Base-by-base conservation (phyloP, 768 basidiomycete genomes). In the Russula sp. region DNA sequence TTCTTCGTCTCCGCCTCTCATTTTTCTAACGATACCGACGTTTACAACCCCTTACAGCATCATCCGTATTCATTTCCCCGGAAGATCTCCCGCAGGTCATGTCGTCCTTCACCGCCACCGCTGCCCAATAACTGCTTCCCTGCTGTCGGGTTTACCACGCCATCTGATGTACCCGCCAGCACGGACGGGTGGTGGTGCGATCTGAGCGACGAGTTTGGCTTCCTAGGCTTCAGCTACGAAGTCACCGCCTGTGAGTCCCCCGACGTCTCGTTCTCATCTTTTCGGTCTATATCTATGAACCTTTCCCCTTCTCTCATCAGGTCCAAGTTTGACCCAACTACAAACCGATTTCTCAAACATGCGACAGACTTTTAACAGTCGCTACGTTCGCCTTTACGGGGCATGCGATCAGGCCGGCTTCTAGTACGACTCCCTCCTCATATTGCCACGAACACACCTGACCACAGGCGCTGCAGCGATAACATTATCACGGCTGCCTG, bases 201-300 rank as follows among this genome's bases (percentile, higher is more conserved):
- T 59, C 71, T 74, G 40, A 72, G 75, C 57, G 82, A 81, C 0
- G 89, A 91, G 72, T 90, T 90, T 67, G 89, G 81, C 0, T 90
- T 90, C 71, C 74, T 90, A 51, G 89, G 89, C 0, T 86, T 90
- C 74, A 86, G 86, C 72, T 91, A 90, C 67, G 88, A 88, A 69
- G 77, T 90, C 20, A 82, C 84, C 44, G 77, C 74, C 8, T 89
- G 88, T 86, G 67, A 60, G 82, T 48, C 10, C 26, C 24, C 34
- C n/a, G 16, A 4, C 20, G 2, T 26, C 9, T 53, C 40, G 13
- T 36, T 55, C 7, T 4, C 38, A 48, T 38, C 7, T 9, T 52
- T 22, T n/a, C 10, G 46, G 10, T 48, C 22, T 22, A 48, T n/a
- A 4, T 48, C 22, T 22, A 48, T n/a, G 3, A 5, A 22, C 11